Evolutionary conservation across 2,329 filamentous ascomycete species (phyloP), one percentile per base, ranked within the genome.

Genomic region (Penicillium sp.): DNA sequence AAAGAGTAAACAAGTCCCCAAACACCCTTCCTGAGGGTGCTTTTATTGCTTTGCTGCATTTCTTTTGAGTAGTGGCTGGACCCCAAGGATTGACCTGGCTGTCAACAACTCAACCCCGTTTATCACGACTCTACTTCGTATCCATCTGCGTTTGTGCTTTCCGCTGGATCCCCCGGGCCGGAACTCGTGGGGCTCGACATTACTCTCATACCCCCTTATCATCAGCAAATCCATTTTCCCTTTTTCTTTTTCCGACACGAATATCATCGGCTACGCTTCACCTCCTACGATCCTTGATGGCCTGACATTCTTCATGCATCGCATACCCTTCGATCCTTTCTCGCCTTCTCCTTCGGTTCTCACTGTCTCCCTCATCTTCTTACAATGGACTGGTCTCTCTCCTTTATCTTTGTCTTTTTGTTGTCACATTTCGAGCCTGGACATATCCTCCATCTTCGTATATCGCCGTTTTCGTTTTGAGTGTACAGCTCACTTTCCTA

Each of bases 1-100:
- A 87, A 94, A 61, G 86, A 91, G 60, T 86, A 68, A 60, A 65
- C 32, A 42, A 32, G 35, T 40, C 31, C 18, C n/a, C 25, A 38
- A n/a, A 21, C 38, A 50, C 40, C 44, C 44, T 39, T 34, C 21
- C 46, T 51, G 15, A 18, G 46, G 52, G 40, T 47, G 37, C 37
- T 49, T 49, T 18, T 52, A 56, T 54, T 56, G 27, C 44, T 42
- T 55, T 53, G 46, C 38, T 44, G 50, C 44, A 39, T 34, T 53
- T 39, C 50, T 53, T 57, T 56, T 56, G 57, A 60, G 54, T 56
- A 54, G 62, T 61, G 64, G 64, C 64, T 66, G 63, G 64, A 59
- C 64, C 64, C 58, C 46, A 59, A 57, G 56, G 51, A 54, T 66
- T 64, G 64, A 66, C 63, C 63, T 62, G 64, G 61, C 54, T 66